phyloP scores from a whole-genome alignment of 2,329 filamentous ascomycete species.

The Paecilomyces niveus region DNA sequence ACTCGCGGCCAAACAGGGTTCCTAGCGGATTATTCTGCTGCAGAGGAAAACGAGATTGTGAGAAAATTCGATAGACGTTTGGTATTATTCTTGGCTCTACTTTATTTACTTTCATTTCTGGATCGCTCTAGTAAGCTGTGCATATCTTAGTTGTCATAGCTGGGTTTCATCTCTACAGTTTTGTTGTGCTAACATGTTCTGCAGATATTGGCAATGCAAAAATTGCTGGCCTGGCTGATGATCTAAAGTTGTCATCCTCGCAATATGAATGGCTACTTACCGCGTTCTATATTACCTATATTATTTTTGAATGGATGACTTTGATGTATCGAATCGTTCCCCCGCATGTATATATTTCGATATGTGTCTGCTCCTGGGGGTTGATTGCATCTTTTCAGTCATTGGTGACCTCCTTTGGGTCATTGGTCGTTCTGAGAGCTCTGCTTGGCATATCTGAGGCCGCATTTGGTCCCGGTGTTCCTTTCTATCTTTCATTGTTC shows the following conservation, averaged over 20 bases:
- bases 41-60: conserved; percentile 67
- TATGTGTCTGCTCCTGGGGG: conserved; percentile 69
- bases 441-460: conserved; percentile 52
- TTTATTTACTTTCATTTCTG: conserved; percentile 80
- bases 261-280: conserved; percentile 58
- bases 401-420: conserved; percentile 56
- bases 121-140: conserved; percentile 67
- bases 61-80: conserved; percentile 70
- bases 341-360: conserved; percentile 53
- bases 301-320: conserved; percentile 61
- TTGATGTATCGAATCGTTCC: conserved; percentile 54
- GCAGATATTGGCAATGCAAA: conserved; percentile 56
- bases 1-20: conserved; percentile 17
- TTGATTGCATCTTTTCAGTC: conserved; percentile 68
- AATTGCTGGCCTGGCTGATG: conserved; percentile 50
- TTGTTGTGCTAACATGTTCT: neutral
- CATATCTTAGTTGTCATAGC: neutral
- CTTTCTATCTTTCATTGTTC: conserved; percentile 59
- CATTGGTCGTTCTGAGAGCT: conserved; percentile 40
- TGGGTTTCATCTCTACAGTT: conserved; percentile 1
- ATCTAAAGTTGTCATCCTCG: conserved; percentile 46
- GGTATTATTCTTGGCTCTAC: conserved; percentile 70
- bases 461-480: conserved; percentile 56
- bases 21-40: conserved; percentile 32
- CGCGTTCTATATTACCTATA: conserved; percentile 59